These are phyloP conservation scores for Potentilla sterilis DNA, from an alignment of 306 rosid species.

Conservation along the genomic window DNA sequence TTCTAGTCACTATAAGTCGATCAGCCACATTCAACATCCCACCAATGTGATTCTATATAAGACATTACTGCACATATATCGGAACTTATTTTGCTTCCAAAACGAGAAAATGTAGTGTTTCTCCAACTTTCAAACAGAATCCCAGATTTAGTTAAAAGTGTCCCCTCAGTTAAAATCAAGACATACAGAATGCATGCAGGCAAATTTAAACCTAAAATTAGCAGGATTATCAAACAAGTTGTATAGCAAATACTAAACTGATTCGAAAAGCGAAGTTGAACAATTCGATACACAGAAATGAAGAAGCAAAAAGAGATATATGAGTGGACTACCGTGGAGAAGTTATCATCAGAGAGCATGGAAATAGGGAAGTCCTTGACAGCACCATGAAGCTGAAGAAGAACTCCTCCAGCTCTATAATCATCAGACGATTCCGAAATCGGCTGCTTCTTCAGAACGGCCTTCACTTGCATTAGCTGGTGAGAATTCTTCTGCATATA, in stretches of 20 bases:
- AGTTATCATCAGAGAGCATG: conserved; percentile 75
- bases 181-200: not conserved
- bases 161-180: not conserved
- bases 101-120: not conserved
- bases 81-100: not conserved
- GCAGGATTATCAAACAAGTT: not conserved
- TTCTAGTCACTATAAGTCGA: not conserved
- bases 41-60: not conserved
- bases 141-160: not conserved
- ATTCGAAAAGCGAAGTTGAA: not conserved
- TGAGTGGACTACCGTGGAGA: conserved; percentile 44
- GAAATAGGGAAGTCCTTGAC: conserved; percentile 50
- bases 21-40: not conserved
- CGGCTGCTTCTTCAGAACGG: conserved; percentile 39
- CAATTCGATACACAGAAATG: not conserved
- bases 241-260: not conserved
- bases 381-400: conserved; percentile 56
- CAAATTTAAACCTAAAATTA: not conserved
- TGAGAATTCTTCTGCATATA: conserved; percentile 76
- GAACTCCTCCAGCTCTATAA: conserved; percentile 24
- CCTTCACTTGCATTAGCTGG: conserved; percentile 73
- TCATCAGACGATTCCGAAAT: conserved; percentile 16
- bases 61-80: not conserved
- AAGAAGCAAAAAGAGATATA: not conserved
- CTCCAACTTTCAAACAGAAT: not conserved